Evolutionary conservation across 352 stramenopile species (phyloP).

Genomic region (Phytophthora pistaciae): DNA sequence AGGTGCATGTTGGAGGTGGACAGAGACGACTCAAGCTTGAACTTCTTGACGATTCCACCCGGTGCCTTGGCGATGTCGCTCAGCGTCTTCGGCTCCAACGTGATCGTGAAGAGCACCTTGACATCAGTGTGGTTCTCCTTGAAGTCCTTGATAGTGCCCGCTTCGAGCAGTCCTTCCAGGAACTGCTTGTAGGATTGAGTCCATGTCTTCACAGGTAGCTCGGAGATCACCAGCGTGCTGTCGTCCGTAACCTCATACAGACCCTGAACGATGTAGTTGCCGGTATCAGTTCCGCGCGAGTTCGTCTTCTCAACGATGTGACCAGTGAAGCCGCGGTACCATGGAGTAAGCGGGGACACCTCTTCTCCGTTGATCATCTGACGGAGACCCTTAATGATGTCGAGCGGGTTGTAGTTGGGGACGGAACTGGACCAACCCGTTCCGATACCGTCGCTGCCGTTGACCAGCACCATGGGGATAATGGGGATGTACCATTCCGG

Average conservation of each 20-base stretch:
- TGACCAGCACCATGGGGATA: conserved; percentile 98
- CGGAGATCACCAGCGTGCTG: conserved; percentile 94
- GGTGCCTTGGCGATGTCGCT: conserved; percentile 70
- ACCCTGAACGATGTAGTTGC: conserved; percentile 89
- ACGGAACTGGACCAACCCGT: conserved; percentile 96
- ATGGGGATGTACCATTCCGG: conserved; percentile 95
- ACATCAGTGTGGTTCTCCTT: conserved; percentile 95
- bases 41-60: conserved; percentile 93
- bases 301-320: conserved; percentile 85
- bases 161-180: conserved; percentile 92
- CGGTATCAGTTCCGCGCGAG: conserved; percentile 55
- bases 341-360: conserved; percentile 78
- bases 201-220: conserved; percentile 97
- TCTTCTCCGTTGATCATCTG: conserved; percentile 73
- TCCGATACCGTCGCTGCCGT: conserved; percentile 97
- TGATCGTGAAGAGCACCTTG: conserved; percentile 92
- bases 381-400: conserved; percentile 87
- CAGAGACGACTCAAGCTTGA: conserved; percentile 95
- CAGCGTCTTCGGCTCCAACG: conserved; percentile 76
- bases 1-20: conserved; percentile 98
- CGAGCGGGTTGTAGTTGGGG: conserved; percentile 93
- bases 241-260: conserved; percentile 86
- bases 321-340: conserved; percentile 93
- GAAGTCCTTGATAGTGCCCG: conserved; percentile 91
- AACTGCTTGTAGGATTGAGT: conserved; percentile 97